A percentile compares a stretch with the other conserved stretches of the same genome.
Evolutionary conservation across 495 filamentous ascomycete species (phyloP).

Genomic region (Hyphodiscus hymeniophilus): DNA sequence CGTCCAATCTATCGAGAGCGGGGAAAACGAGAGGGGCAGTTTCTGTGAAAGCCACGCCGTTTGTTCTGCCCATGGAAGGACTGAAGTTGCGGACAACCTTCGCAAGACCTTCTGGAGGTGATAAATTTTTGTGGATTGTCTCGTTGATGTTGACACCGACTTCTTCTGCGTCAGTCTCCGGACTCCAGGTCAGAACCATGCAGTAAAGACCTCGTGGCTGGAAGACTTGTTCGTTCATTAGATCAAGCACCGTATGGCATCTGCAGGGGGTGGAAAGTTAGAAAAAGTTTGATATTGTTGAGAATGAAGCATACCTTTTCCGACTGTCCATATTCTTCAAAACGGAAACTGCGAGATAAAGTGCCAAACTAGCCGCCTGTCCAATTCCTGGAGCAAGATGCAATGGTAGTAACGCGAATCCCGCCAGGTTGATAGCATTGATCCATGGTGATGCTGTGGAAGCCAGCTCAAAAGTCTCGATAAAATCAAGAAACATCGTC

Average conservation of each 20-base stretch:
- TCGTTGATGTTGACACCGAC: conserved; percentile 26
- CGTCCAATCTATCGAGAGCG: conserved; percentile 34
- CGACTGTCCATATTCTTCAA: conserved; percentile 33
- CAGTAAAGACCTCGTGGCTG: conserved; percentile 48
- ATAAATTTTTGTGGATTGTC: conserved; percentile 9
- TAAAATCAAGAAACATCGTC: conserved; percentile 43
- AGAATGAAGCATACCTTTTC: conserved; percentile 29
- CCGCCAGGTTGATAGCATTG: conserved; percentile 34
- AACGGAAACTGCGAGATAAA: conserved; percentile 27
- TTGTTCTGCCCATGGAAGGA: conserved; percentile 34
- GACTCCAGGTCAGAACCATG: conserved; percentile 50
- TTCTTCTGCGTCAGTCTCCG: conserved; percentile 25
- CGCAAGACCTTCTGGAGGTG: conserved; percentile 20
- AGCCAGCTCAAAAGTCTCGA: conserved; percentile 37
- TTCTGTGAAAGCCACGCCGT: conserved; percentile 37
- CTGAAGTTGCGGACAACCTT: conserved; percentile 27
- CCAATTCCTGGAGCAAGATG: conserved; percentile 27
- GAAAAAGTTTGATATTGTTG: conserved; percentile 29
- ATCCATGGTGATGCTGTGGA: conserved; percentile 30
- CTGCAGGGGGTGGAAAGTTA: conserved; percentile 2
- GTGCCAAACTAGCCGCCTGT: conserved; percentile 29
- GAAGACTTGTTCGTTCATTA: conserved; percentile 49
- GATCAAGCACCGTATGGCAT: conserved; percentile 33
- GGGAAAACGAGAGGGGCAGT: conserved; percentile 46
- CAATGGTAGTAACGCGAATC: conserved; percentile 14